Percentiles rank a stretch among this genome's conserved stretches.
phyloP scores from a whole-genome alignment of 2,329 filamentous ascomycete genomes.

The Hortaea werneckii region DNA sequence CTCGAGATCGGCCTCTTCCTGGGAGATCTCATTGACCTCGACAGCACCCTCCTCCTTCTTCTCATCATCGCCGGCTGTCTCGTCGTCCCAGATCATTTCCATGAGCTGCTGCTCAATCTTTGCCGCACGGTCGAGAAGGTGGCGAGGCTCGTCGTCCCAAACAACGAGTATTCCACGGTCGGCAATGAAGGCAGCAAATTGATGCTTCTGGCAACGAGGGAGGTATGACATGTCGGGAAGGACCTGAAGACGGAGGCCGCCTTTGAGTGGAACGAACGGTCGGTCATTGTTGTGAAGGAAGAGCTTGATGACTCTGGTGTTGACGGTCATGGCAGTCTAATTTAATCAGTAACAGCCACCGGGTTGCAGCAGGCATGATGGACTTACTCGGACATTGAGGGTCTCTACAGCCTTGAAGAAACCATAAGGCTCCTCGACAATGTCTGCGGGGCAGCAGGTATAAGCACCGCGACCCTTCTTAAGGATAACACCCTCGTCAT shows the following conservation, averaged over 20 bases:
- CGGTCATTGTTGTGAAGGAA: constrained; percentile 43
- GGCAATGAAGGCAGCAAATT: constrained; percentile 55
- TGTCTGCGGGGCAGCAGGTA: constrained; percentile 40
- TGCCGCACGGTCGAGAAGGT: constrained; percentile 43
- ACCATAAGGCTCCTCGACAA: constrained; percentile 35
- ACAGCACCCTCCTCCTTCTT: constrained; percentile 31
- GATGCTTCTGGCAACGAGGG: constrained; percentile 51
- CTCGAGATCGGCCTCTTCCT: constrained; percentile 28
- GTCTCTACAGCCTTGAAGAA: constrained; percentile 41
- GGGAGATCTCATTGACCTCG: constrained; percentile 22
- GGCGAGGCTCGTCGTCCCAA: constrained; percentile 53
- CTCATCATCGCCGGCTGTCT: constrained; percentile 31
- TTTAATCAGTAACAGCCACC: not conserved
- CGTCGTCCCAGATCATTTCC: constrained; percentile 47
- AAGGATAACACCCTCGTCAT: constrained; percentile 46
- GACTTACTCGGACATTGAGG: constrained; percentile 45
- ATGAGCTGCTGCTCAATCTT: constrained; percentile 46
- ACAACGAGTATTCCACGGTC: constrained; percentile 50
- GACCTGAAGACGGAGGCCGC: constrained; percentile 52
- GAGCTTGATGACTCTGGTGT: constrained; percentile 53
- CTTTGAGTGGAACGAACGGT: constrained; percentile 48
- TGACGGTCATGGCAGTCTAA: constrained; percentile 58
- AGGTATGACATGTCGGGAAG: constrained; percentile 48
- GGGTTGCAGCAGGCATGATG: not conserved
- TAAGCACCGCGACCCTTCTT: constrained; percentile 44